Conservation (phyloP, 805 yeast species). For the Candida suzukii region DNA sequence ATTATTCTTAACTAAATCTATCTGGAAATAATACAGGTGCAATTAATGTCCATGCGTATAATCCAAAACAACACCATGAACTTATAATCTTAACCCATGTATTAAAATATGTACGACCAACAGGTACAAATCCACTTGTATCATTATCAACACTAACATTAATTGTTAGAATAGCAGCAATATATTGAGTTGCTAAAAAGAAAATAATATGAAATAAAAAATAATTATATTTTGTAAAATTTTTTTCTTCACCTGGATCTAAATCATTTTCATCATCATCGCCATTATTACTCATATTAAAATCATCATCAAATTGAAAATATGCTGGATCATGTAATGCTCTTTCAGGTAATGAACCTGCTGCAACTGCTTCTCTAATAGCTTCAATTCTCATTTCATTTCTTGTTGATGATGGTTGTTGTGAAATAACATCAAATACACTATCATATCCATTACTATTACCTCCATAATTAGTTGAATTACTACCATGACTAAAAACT, state of each 20-base stretch:
- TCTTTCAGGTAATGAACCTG: constrained; percentile 89
- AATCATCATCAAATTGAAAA: constrained; percentile 41
- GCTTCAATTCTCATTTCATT: constrained; percentile 82
- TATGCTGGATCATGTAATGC: constrained; percentile 73
- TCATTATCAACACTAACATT: constrained; percentile 82
- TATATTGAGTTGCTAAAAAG: constrained; percentile 94
- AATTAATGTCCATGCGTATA: constrained; percentile 84
- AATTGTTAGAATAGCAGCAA: constrained; percentile 86
- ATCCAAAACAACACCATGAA: constrained; percentile 83
- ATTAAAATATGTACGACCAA: constrained; percentile 92
- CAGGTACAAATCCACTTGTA: constrained; percentile 88
- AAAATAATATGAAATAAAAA: constrained; percentile 85
- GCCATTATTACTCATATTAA: too few relatives aligned
- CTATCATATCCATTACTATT: constrained; percentile 34
- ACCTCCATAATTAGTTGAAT: constrained; percentile 11
- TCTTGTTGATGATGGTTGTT: constrained; percentile 45
- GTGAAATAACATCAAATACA: constrained; percentile 32
- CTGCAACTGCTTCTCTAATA: constrained; percentile 88
- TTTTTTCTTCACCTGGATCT: constrained; percentile 56
- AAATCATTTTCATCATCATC: constrained; percentile 24
- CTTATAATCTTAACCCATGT: constrained; percentile 91
- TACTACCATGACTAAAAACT: constrained; percentile 39
- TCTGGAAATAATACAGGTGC: constrained; percentile 94
- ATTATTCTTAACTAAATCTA: constrained; percentile 51
- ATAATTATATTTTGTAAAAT: constrained; percentile 73